Evolutionary conservation across 331 rosid species (phyloP).

Genomic region (Rhamnella rubrinervis): DNA sequence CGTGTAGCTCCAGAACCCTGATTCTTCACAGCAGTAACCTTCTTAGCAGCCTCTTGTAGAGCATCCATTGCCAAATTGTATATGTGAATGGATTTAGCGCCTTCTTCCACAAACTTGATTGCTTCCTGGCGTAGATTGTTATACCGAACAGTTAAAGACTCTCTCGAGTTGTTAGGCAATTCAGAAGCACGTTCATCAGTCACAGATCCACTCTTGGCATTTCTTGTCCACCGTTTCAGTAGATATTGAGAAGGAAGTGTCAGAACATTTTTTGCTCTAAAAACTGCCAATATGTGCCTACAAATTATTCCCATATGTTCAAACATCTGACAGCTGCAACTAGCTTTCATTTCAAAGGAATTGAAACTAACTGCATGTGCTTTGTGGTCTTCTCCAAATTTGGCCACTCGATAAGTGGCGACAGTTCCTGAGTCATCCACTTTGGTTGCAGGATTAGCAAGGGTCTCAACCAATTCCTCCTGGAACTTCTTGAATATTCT

Average conservation of each 20-base stretch:
- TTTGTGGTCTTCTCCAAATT: constrained; percentile 77
- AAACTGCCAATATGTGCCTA: constrained; percentile 82
- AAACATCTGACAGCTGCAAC: constrained; percentile 89
- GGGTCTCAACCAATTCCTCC: constrained; percentile 87
- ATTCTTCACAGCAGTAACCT: constrained; percentile 57
- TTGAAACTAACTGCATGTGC: constrained; percentile 64
- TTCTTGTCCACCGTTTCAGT: constrained; percentile 86
- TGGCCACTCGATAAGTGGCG: constrained; percentile 80
- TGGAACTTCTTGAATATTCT: constrained; percentile 81
- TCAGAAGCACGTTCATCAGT: constrained; percentile 54
- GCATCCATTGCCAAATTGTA: constrained; percentile 79
- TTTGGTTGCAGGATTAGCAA: constrained; percentile 88
- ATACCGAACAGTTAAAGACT: constrained; percentile 56
- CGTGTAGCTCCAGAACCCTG: constrained; percentile 40
- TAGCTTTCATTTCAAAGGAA: constrained; percentile 71
- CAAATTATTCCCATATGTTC: constrained; percentile 91
- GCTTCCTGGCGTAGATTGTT: constrained; percentile 85
- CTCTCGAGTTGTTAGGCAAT: constrained; percentile 45
- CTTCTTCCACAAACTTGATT: constrained; percentile 85
- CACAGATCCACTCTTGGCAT: constrained; percentile 62
- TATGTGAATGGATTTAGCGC: constrained; percentile 76
- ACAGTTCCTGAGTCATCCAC: constrained; percentile 67
- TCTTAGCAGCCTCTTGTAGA: constrained; percentile 76
- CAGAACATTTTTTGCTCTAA: constrained; percentile 81
- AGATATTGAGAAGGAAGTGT: constrained; percentile 82